Base-by-base conservation (phyloP, 202 grass and related monocot genomes). In the Bolboschoenoplectus hybrid region DNA sequence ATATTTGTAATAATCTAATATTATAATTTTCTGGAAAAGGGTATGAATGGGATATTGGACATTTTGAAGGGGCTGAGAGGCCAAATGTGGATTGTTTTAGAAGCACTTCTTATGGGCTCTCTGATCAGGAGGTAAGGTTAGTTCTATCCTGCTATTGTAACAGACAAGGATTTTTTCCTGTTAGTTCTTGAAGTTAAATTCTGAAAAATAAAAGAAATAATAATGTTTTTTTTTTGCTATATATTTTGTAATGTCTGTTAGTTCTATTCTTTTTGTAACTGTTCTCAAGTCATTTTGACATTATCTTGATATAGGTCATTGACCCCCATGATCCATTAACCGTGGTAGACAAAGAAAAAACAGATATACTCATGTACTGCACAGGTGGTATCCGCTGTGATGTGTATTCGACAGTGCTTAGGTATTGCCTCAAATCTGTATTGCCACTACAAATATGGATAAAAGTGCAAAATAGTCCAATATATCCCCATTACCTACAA, bases 41-140 rank as follows among this genome's bases (percentile, higher is more conserved):
- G 67, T 98, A 98, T 88, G 96, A 98, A 86, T 98, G 96, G 93
- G 96, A 98, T 85, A 66, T 98, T 94, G 96, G 96, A 43, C 93
- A 95, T 91, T 98, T 98, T 86, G 87, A 95, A 98, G 91, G 93
- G 87, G 93, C 93, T 74, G 84, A 94, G 80, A 86, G 91, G 56
- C 93, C 95, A 76, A 92, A 91, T 50, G 96, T 98, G 85, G 93
- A 98, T 73, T 90, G 92, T 90, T 98, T 98, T 86, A 95, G 96
- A 87, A 98, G 91, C 84, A 98, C 96, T 82, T 98, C 91, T 62
- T 95, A 95, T 82, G 91, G 96, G 32, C 91, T 95, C 47, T 94
- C 86, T 3, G 87, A 88, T 50, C 70, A 86, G 61, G 93, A 93
- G 95, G 95, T 95, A 93, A 79, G 74, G 53, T 78, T 74, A 76